These are phyloP conservation scores for Penicillium vulpinum DNA, from an alignment of 2,329 filamentous ascomycete genomes.

Conservation along the genomic window DNA sequence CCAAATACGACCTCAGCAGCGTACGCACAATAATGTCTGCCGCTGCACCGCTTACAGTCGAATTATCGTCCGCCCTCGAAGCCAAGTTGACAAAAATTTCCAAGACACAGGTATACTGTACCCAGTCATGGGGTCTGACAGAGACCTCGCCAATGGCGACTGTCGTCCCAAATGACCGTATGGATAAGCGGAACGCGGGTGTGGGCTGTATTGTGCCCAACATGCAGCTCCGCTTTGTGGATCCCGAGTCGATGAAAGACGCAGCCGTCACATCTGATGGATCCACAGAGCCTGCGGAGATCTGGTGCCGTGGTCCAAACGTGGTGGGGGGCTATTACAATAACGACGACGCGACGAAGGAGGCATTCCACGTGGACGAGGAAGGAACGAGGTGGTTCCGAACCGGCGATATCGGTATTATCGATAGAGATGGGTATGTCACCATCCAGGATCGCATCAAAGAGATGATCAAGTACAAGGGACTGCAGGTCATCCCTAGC, in stretches of 20 bases:
- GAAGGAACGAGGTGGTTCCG: slow-evolving; percentile 22
- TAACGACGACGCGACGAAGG: slow-evolving; percentile 18
- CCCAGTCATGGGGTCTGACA: slow-evolving; percentile 22
- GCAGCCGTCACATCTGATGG: slow-evolving; percentile 13
- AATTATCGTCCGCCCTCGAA: slow-evolving; percentile 18
- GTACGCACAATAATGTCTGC: slow-evolving; percentile 21
- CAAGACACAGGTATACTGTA: slow-evolving; percentile 19
- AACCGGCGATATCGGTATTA: slow-evolving; percentile 23
- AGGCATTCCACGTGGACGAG: slow-evolving; percentile 16
- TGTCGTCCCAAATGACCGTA: slow-evolving; percentile 17
- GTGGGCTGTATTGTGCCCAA: slow-evolving; percentile 21
- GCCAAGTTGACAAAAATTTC: slow-evolving; percentile 14
- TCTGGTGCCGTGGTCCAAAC: slow-evolving; percentile 24
- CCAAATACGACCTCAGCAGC: slow-evolving; percentile 20
- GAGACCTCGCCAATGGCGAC: slow-evolving; percentile 23
- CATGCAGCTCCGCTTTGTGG: slow-evolving; percentile 25
- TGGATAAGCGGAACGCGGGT: slow-evolving; percentile 19
- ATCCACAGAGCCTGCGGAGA: slow-evolving; percentile 17
- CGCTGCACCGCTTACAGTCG: slow-evolving; percentile 20
- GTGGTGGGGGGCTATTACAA: slow-evolving; percentile 22
- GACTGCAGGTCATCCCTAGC: slow-evolving; percentile 24
- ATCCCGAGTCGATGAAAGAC: slow-evolving; percentile 21
- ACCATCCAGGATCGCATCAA: slow-evolving; percentile 25
- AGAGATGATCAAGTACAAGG: slow-evolving; percentile 29
- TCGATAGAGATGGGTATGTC: slow-evolving; percentile 21